Evolutionary conservation across 108 stramenopile species (phyloP).

Genomic region (Skeletonema marinoi): DNA sequence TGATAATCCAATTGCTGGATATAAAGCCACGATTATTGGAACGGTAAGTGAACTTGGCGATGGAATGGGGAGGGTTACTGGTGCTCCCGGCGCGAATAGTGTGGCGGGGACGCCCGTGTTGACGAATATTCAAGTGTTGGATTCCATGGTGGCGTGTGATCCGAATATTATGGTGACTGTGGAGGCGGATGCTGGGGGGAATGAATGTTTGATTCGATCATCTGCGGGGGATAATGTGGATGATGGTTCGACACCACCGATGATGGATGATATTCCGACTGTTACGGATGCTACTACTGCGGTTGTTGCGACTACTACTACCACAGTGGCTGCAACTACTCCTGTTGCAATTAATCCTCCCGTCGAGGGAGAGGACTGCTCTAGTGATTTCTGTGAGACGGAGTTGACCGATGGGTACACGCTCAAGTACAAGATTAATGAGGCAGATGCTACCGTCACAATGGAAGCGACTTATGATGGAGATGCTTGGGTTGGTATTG

Average conservation of each 20-base stretch:
- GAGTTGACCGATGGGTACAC: background rate
- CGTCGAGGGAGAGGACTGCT: slow-evolving; percentile 12
- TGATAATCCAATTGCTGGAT: slow-evolving; percentile 11
- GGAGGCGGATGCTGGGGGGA: background rate
- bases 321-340: background rate
- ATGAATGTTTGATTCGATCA: background rate
- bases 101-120: slow-evolving; percentile 17
- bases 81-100: background rate
- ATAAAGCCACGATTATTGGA: slow-evolving; percentile 16
- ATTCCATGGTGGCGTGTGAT: background rate
- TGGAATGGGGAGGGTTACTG: slow-evolving; percentile 13
- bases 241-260: background rate
- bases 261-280: background rate
- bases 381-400: background rate
- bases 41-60: slow-evolving; percentile 26
- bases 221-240: background rate
- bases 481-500: slow-evolving; percentile 32
- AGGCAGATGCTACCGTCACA: background rate
- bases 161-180: background rate
- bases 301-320: background rate
- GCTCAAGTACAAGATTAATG: background rate
- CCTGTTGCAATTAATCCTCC: background rate
- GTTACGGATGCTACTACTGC: background rate
- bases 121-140: background rate
- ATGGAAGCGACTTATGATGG: slow-evolving; percentile 22